phyloP scores from a whole-genome alignment of 257 asterid species.

The Prunella vulgaris region DNA sequence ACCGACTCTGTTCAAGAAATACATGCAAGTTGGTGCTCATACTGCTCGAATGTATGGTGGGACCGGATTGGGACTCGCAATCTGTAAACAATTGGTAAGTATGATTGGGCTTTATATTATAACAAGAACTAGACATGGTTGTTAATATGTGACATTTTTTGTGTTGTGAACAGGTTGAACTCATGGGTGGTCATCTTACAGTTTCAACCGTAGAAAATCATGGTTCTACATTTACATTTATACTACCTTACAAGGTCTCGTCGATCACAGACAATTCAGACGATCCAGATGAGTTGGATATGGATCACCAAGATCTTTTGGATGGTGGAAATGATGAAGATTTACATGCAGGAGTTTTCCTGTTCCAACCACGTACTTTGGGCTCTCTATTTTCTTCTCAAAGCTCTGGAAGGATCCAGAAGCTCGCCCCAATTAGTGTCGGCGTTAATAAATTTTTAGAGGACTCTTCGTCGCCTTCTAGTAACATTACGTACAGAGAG shows the following conservation, averaged over 20 bases:
- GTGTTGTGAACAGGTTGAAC: conserved; percentile 64
- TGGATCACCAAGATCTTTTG: conserved; percentile 36
- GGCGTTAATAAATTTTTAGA: conserved; percentile 39
- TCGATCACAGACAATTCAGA: conserved; percentile 49
- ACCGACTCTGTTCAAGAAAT: conserved; percentile 77
- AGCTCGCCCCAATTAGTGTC: conserved; percentile 31
- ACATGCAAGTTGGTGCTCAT: conserved; percentile 88
- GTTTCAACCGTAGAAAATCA: conserved; percentile 61
- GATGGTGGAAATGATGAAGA: conserved; percentile 60
- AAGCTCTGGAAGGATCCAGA: conserved; percentile 49
- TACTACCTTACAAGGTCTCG: conserved; percentile 72
- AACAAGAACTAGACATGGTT: background rate
- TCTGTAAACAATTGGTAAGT: conserved; percentile 81
- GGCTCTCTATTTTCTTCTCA: conserved; percentile 67
- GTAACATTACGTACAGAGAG: conserved; percentile 40
- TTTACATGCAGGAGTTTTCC: conserved; percentile 48
- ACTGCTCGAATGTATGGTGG: conserved; percentile 96
- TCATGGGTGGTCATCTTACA: conserved; percentile 86
- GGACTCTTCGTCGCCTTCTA: conserved; percentile 37
- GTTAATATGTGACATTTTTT: background rate
- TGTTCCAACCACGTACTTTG: conserved; percentile 66
- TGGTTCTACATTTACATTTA: conserved; percentile 80
- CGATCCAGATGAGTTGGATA: conserved; percentile 68
- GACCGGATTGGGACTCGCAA: conserved; percentile 88
- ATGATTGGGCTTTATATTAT: background rate